These are phyloP conservation scores for Inga oerstediana DNA, from an alignment of 306 rosid species.

Conservation along the genomic window DNA sequence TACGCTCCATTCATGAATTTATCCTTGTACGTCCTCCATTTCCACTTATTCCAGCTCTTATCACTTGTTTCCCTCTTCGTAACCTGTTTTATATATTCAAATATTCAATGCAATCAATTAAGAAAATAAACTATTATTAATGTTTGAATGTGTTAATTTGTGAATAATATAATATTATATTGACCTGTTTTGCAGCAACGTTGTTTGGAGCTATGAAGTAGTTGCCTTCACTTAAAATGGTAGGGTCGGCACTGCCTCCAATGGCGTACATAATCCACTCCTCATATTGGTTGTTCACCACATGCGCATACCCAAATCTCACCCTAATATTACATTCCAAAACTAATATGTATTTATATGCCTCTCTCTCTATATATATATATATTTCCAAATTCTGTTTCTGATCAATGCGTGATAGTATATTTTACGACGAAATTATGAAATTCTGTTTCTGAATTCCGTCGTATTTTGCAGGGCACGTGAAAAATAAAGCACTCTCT, in stretches of 20 bases:
- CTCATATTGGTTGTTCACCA: constrained; percentile 76
- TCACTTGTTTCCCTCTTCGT: constrained; percentile 65
- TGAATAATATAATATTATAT: background rate
- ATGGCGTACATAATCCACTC: constrained; percentile 85
- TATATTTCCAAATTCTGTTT: background rate
- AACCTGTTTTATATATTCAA: constrained; percentile 42
- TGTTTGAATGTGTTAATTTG: background rate
- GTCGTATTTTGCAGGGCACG: too few relatives aligned
- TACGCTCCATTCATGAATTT: constrained; percentile 77
- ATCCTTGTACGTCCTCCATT: constrained; percentile 74
- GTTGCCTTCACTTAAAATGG: constrained; percentile 82
- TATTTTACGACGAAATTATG: too few relatives aligned
- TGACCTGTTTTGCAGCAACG: constrained; percentile 57
- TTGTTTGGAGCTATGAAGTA: constrained; percentile 60
- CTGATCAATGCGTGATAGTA: too few relatives aligned
- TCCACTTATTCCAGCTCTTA: constrained; percentile 66
- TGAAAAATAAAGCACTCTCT: background rate
- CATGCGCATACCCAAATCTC: constrained; percentile 86
- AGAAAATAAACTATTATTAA: background rate
- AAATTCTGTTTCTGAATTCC: too few relatives aligned
- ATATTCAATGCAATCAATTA: background rate
- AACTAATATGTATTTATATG: background rate
- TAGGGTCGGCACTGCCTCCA: constrained; percentile 91
- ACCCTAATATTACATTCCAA: constrained; percentile 48
- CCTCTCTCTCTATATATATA: background rate